Conservation (phyloP, 768 basidiomycete genomes). For the Omphalotus guepiniiformis region DNA sequence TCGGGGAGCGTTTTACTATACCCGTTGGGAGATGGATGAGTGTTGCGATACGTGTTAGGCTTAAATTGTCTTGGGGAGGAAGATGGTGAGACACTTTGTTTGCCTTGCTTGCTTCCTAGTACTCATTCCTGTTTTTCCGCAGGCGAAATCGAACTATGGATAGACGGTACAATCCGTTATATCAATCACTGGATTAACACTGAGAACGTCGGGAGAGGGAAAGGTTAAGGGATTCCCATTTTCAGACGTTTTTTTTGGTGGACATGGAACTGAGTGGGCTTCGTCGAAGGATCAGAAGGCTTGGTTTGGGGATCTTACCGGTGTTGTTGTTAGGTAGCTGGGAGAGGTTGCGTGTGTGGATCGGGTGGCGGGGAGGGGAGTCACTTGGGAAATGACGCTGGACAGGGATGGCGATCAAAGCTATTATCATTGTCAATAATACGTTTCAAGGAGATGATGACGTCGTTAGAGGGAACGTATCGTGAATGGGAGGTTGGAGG, state of each 20-base stretch:
- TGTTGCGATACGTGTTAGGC: conserved; percentile 60
- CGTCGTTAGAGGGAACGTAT: too few relatives aligned
- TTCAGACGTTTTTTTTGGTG: conserved; percentile 80
- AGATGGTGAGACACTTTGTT: conserved; percentile 41
- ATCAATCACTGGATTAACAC: conserved; percentile 38
- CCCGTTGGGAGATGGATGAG: conserved; percentile 57
- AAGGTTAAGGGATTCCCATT: conserved; percentile 66
- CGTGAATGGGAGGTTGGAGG: too few relatives aligned
- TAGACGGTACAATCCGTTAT: conserved; percentile 61
- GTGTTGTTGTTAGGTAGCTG: conserved; percentile 25
- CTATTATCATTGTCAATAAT: too few relatives aligned
- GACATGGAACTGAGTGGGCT: conserved; percentile 57
- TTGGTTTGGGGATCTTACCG: conserved; percentile 57
- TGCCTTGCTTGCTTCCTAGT: background rate
- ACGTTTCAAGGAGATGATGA: too few relatives aligned
- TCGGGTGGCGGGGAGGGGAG: too few relatives aligned
- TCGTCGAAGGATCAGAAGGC: conserved; percentile 54
- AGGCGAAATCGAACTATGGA: conserved; percentile 66
- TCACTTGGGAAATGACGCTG: too few relatives aligned
- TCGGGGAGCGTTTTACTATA: conserved; percentile 50
- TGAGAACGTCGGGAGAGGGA: conserved; percentile 39
- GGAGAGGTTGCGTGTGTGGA: too few relatives aligned
- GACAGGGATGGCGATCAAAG: too few relatives aligned
- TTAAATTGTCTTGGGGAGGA: conserved; percentile 58
- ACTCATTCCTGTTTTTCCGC: background rate